Evolutionary conservation across 306 rosid species (phyloP), one percentile per base, ranked within the genome.

Genomic region (Fragaria vesca): DNA sequence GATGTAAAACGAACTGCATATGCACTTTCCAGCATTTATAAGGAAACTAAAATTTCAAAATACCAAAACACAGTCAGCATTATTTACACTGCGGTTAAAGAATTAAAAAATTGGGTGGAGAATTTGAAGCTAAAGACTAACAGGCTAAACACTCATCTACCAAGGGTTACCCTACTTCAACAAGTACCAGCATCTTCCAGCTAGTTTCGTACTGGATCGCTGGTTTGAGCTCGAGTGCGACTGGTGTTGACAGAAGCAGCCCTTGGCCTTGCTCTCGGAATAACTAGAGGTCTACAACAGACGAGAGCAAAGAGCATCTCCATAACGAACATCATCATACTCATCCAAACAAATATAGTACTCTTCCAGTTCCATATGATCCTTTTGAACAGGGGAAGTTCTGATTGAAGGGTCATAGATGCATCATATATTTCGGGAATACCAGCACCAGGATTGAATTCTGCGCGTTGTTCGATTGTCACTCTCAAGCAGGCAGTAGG

Each of bases 401-500:
- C 79, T 0, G 93, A 92, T 55, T 87, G 87, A 62, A 94, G 78
- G 73, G 83, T 73, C 48, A 90, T 43, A 34, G 80, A 83, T 75
- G 97, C 89, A 74, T 90, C 93, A 11, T 94, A 91, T 82, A 94
- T 83, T 80, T 92, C 89, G 34, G 97, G 98, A 78, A 92, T 90
- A 63, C 98, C 98, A 47, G 94, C 96, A 57, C 96, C 94, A 79
- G 88, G 84, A 8, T 12, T 84, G 81, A 81, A 86, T 78, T 85
- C 93, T 50, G 96, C 94, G 60, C 94, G 88, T 75, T 87, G 96
- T 79, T 88, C 92, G 12, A 94, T 89, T 36, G 87, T 89, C 78
- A 92, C 87, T 82, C 76, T 91, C 65, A 92, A 65, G 87, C 96
- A 92, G 28, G 94, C 85, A 24, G 93, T 90, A 4, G 93, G 96